Conservation (phyloP, 257 asterid species). For the Ajuga chamaepitys region DNA sequence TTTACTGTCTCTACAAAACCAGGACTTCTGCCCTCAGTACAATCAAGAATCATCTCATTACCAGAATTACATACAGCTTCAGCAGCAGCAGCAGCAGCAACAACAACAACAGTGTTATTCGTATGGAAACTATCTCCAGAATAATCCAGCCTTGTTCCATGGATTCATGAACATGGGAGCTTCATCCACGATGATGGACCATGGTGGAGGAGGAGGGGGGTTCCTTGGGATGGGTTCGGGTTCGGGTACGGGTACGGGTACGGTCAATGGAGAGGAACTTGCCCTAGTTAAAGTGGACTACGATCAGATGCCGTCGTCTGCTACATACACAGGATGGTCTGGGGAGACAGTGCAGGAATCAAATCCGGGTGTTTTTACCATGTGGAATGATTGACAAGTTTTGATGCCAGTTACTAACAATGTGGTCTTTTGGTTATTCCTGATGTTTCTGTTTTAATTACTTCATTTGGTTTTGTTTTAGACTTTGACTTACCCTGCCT, state of each 20-base stretch:
- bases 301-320: conserved; percentile 38
- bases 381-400: conserved; percentile 67
- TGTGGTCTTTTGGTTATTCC: too few species aligned
- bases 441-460: too few species aligned
- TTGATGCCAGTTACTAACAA: too few species aligned
- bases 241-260: conserved; percentile 20
- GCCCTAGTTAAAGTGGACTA: conserved; percentile 71
- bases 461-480: too few species aligned
- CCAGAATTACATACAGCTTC: conserved; percentile 50
- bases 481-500: too few species aligned
- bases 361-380: conserved; percentile 42
- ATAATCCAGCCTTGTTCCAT: conserved; percentile 45
- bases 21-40: conserved; percentile 32
- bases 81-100: conserved; percentile 31
- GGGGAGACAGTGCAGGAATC: conserved; percentile 57
- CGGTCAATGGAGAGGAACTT: conserved; percentile 33
- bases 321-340: conserved; percentile 51
- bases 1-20: conserved; percentile 44
- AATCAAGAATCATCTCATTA: conserved; percentile 29
- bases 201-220: conserved; percentile 49
- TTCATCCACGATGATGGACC: conserved; percentile 35
- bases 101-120: not conserved
- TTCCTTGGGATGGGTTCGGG: conserved; percentile 31
- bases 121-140: conserved; percentile 38
- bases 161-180: conserved; percentile 58